Conservation (phyloP, 352 stramenopile species). For the Phytophthora multivora region DNA sequence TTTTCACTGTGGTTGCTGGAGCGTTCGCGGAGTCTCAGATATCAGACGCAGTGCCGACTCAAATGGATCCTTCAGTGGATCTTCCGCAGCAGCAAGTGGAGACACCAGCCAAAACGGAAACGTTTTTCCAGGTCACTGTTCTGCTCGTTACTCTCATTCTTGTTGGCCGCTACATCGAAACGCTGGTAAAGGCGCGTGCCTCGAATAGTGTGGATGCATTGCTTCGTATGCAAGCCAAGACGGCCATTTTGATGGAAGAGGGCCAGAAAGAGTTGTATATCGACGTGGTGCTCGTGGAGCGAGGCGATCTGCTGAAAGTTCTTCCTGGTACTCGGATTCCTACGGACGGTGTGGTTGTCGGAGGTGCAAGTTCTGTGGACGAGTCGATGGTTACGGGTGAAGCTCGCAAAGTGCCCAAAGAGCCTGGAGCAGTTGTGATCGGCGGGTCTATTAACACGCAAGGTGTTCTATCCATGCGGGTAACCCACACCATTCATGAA, state of each 20-base stretch:
- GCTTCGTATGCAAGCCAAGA: conserved; percentile 78
- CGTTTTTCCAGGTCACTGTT: conserved; percentile 78
- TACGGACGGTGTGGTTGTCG: conserved; percentile 74
- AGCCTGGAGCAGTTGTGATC: conserved; percentile 61
- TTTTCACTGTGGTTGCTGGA: conserved; percentile 37
- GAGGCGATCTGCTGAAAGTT: conserved; percentile 70
- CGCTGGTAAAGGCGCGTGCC: conserved; percentile 67
- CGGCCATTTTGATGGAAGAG: conserved; percentile 87
- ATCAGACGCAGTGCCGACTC: not conserved
- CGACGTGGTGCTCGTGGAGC: conserved; percentile 76
- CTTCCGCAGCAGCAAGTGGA: conserved; percentile 14
- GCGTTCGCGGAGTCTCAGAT: conserved; percentile 5
- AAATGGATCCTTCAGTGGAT: conserved; percentile 13
- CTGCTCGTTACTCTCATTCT: conserved; percentile 76
- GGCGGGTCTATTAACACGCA: conserved; percentile 76
- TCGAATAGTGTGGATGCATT: conserved; percentile 74
- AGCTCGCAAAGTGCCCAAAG: conserved; percentile 68
- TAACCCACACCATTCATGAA: conserved; percentile 76
- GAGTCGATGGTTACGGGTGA: conserved; percentile 85
- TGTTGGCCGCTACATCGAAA: conserved; percentile 79
- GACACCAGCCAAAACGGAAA: conserved; percentile 39
- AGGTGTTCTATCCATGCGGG: conserved; percentile 67
- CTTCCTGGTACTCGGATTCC: conserved; percentile 70
- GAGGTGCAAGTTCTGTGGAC: conserved; percentile 68
- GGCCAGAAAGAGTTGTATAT: conserved; percentile 68